Evolutionary conservation across 2,329 filamentous ascomycete species (phyloP).

Genomic region (Colletotrichum melonis): DNA sequence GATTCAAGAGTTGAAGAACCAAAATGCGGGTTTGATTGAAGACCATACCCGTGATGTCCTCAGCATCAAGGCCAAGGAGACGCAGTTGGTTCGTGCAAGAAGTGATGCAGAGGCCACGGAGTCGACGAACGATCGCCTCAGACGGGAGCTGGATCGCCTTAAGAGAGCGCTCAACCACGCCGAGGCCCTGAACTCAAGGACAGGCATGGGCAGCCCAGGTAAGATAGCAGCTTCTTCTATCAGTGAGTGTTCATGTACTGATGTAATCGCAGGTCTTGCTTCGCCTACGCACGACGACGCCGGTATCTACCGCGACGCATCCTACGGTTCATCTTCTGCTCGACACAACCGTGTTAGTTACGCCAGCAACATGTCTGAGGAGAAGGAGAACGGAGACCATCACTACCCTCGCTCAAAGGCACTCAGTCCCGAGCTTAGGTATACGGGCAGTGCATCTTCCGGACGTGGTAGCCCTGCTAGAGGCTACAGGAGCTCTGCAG

Average conservation of each 20-base stretch:
- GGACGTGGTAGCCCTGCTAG: constrained; percentile 70
- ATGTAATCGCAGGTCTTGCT: constrained; percentile 48
- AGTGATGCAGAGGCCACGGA: constrained; percentile 92
- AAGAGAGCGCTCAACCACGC: constrained; percentile 84
- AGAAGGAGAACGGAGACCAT: constrained; percentile 78
- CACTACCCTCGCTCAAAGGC: constrained; percentile 60
- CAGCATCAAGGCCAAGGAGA: constrained; percentile 98
- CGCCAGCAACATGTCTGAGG: constrained; percentile 75
- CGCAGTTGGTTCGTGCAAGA: constrained; percentile 90
- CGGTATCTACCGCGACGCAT: constrained; percentile 67
- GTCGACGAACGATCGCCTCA: constrained; percentile 83
- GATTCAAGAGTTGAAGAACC: constrained; percentile 93
- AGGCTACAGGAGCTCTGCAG: constrained; percentile 56
- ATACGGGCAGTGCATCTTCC: constrained; percentile 63
- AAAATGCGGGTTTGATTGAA: constrained; percentile 96
- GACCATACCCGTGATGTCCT: constrained; percentile 96
- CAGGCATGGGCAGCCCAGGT: constrained; percentile 44
- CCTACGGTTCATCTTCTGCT: constrained; percentile 44
- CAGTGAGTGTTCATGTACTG: neutral
- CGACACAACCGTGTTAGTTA: constrained; percentile 69
- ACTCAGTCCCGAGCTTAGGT: constrained; percentile 66
- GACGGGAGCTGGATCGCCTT: constrained; percentile 89
- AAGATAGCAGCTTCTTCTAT: neutral
- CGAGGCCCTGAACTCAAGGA: constrained; percentile 58
- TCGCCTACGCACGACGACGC: constrained; percentile 69